These are phyloP conservation scores for Paulownia fortunei DNA, from an alignment of 257 asterid genomes.

Conservation along the genomic window DNA sequence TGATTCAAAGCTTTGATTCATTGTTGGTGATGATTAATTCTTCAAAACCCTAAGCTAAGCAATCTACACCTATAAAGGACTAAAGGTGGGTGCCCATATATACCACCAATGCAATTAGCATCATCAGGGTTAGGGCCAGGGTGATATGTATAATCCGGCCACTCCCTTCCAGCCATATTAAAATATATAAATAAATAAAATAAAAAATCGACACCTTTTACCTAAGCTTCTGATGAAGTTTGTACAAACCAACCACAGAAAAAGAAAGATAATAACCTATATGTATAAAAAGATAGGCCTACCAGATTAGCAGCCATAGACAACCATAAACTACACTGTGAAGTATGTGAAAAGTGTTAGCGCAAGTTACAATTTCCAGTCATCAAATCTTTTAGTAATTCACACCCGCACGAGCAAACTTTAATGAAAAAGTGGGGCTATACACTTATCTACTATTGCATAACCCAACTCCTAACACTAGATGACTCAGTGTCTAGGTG, in stretches of 20 bases:
- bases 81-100: neutral
- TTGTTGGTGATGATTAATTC: neutral
- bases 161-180: neutral
- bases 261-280: neutral
- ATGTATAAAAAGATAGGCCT: neutral
- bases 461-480: neutral
- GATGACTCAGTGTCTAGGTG: neutral
- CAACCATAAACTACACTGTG: neutral
- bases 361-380: neutral
- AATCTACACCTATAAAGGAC: neutral
- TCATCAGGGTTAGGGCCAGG: neutral
- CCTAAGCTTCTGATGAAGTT: neutral
- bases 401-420: neutral
- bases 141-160: neutral
- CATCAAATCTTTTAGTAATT: neutral
- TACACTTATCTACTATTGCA: neutral
- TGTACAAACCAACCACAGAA: neutral
- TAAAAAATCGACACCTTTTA: neutral
- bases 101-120: conserved; percentile 3
- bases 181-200: neutral
- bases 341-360: neutral
- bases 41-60: neutral
- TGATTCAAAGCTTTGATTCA: neutral
- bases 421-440: neutral
- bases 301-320: neutral